These are phyloP conservation scores for Ascomycota sp. DNA, from an alignment of 2,329 filamentous ascomycete genomes.

Conservation along the genomic window DNA sequence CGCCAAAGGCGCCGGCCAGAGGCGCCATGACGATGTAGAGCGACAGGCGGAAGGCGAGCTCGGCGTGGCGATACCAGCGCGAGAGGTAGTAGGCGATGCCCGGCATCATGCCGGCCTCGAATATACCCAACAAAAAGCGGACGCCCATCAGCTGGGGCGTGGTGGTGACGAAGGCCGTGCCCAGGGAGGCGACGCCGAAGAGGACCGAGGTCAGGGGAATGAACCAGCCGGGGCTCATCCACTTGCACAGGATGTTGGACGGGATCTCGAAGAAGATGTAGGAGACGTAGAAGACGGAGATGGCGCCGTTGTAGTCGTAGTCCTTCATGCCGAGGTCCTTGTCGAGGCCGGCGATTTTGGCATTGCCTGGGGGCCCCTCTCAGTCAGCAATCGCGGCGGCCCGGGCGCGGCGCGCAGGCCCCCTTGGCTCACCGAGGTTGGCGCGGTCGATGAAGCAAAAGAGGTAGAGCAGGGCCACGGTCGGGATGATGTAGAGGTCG, in stretches of 20 bases:
- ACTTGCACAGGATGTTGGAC: slow-evolving; percentile 47
- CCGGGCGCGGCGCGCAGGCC: no score
- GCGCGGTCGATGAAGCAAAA: slow-evolving; percentile 61
- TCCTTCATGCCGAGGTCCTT: slow-evolving; percentile 35
- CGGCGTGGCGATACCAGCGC: slow-evolving; percentile 49
- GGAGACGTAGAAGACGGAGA: slow-evolving; percentile 50
- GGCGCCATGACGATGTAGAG: slow-evolving; percentile 53
- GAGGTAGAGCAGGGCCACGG: slow-evolving; percentile 44
- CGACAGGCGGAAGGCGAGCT: slow-evolving; percentile 45
- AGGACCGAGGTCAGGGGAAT: slow-evolving; percentile 39
- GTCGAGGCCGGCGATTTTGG: slow-evolving; percentile 43
- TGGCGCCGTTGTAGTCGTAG: slow-evolving; percentile 48
- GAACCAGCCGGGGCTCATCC: slow-evolving; percentile 52
- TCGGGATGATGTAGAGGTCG: slow-evolving; percentile 44
- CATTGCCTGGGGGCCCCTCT: slow-evolving; percentile 31
- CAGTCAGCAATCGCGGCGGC: neutral
- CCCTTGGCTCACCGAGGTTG: slow-evolving; percentile 36
- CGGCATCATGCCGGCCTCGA: slow-evolving; percentile 55
- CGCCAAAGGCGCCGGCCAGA: slow-evolving; percentile 51
- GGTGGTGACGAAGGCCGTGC: slow-evolving; percentile 42
- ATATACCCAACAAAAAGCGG: slow-evolving; percentile 45
- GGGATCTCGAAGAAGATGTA: slow-evolving; percentile 60
- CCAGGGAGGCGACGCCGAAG: slow-evolving; percentile 43
- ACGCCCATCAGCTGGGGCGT: slow-evolving; percentile 33
- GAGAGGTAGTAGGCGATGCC: slow-evolving; percentile 57